These are phyloP conservation scores for Perkinsela sp. DNA, from an alignment of 208 protist species.

Conservation along the genomic window DNA sequence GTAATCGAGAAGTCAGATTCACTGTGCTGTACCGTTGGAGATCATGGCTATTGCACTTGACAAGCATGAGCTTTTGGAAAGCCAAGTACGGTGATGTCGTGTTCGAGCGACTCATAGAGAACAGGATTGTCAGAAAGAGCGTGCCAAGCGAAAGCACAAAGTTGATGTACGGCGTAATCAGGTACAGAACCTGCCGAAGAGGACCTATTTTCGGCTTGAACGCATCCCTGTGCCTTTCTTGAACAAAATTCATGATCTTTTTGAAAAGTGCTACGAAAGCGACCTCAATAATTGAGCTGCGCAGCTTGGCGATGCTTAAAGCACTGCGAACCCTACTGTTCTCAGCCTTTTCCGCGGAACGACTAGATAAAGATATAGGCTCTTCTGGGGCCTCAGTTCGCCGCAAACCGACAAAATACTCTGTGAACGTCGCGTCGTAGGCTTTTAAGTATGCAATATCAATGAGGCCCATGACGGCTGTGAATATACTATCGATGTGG, in stretches of 20 bases:
- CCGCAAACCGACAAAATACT: not conserved
- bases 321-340: too few species aligned
- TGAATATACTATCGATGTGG: not conserved
- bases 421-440: not conserved
- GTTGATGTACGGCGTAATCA: not conserved
- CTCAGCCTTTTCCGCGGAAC: too few species aligned
- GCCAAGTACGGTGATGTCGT: not conserved
- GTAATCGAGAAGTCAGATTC: not conserved
- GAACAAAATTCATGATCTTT: not conserved
- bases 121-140: not conserved
- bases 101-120: not conserved
- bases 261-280: not conserved
- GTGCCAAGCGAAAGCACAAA: not conserved
- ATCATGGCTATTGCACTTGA: not conserved
- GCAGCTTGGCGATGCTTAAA: too few species aligned
- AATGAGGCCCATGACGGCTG: not conserved
- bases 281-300: not conserved
- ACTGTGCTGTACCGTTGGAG: not conserved
- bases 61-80: not conserved
- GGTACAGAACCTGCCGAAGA: not conserved
- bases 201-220: not conserved
- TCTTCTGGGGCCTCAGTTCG: too few species aligned
- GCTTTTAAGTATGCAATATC: not conserved
- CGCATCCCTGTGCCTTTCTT: not conserved
- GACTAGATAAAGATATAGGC: too few species aligned